Base-by-base conservation (phyloP, 225 moss, liverwort and hornwort genomes). In the Neckera pumila region DNA sequence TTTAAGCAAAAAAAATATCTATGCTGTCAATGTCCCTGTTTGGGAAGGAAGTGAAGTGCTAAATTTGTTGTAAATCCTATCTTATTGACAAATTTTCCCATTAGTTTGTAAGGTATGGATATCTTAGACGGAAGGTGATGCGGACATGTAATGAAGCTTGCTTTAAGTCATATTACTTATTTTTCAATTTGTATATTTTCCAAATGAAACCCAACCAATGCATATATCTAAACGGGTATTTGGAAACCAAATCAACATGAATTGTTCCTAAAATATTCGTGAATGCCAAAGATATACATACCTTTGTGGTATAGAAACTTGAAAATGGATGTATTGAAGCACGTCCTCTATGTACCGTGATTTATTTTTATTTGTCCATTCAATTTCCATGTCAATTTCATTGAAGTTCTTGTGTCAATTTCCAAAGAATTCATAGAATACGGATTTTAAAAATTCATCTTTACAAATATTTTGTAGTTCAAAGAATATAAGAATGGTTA, bases 21-120 rank as follows among this genome's bases (percentile, higher is more conserved):
- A 11, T 6, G 21, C 6, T 3, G 0, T 0, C 12, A 38, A 38
- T 38, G 7, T 6, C 7, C 21, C 3, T 49, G 12, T 49, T 49
- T 49, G 49, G 49, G 49, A 49, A 49, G 49, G 49, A 5, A 49
- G 49, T 49, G 49, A 49, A 13, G 49, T 49, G 12, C 2, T 49
- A 49, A 49, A 49, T 49, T 49, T 49, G 49, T 49, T 49, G 49
- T 49, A 49, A 49, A 49, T 49, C 49, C 49, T 12, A 12, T 3
- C 49, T 49, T 3, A 5, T 49, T 45, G 45, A 12, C 49, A 49
- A 49, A 49, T 5, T 49, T 49, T 49, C 12, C 12, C 49, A 49
- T 5, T 49, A 12, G 9, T 49, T 49, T 13, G 5, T 49, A 49
- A 12, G 49, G 49, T 49, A 49, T 49, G 12, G 49, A 49, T 49